phyloP scores from a whole-genome alignment of 495 filamentous ascomycete genomes.

The Darksidea phi region DNA sequence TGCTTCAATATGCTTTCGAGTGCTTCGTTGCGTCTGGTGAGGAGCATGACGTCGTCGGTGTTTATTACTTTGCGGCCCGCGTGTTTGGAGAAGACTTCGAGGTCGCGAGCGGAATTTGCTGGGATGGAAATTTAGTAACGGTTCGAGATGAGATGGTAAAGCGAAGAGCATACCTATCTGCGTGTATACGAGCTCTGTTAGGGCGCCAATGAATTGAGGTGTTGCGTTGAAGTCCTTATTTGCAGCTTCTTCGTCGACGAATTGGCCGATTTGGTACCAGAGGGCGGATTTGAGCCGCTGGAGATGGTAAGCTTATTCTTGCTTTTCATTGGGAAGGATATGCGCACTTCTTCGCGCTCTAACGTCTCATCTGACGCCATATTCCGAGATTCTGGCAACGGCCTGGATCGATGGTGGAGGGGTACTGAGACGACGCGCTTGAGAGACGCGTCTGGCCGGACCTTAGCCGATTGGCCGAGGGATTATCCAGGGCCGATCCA shows the following conservation, averaged over 20 bases:
- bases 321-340: neutral
- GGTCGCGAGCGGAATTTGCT: constrained; percentile 34
- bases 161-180: constrained; percentile 67
- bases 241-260: constrained; percentile 82
- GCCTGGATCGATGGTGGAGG: neutral
- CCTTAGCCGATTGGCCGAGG: neutral
- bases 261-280: constrained; percentile 88
- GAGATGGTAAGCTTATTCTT: constrained; percentile 7
- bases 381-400: neutral
- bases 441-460: constrained; percentile 2
- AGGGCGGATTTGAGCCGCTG: constrained; percentile 89
- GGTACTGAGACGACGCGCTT: neutral
- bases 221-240: constrained; percentile 78
- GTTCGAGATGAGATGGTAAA: neutral
- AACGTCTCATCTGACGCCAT: neutral
- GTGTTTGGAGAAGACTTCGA: constrained; percentile 72
- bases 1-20: constrained; percentile 49
- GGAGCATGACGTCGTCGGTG: constrained; percentile 81
- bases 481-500: too few relatives aligned
- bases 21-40: constrained; percentile 82
- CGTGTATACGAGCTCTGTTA: constrained; percentile 88
- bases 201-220: constrained; percentile 88
- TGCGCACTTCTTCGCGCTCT: constrained; percentile 29
- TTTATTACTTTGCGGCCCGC: constrained; percentile 80
- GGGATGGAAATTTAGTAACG: constrained; percentile 2